phyloP scores from a whole-genome alignment of 768 basidiomycete genomes.

The Boletus sensibilis region DNA sequence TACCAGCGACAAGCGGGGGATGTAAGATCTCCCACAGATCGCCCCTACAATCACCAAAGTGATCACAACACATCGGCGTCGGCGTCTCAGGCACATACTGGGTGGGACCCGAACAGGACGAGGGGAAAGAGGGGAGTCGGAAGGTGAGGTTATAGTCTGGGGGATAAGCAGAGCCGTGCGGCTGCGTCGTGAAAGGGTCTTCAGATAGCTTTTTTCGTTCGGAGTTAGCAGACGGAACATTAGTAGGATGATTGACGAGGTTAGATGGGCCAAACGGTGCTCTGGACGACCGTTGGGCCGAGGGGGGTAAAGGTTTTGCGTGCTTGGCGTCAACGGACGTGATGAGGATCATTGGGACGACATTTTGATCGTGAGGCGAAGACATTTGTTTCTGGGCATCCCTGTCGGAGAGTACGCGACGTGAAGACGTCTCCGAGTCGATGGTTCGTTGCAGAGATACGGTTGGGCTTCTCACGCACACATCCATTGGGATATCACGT shows the following conservation, averaged over 20 bases:
- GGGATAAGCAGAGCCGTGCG: background rate
- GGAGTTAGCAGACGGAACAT: background rate
- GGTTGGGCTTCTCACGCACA: background rate
- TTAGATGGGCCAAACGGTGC: constrained; percentile 16
- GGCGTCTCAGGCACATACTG: constrained; percentile 24
- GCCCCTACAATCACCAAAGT: constrained; percentile 22
- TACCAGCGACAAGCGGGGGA: constrained; percentile 19
- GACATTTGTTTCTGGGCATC: background rate
- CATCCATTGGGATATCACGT: constrained; percentile 8
- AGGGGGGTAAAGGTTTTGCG: constrained; percentile 21
- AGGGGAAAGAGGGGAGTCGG: constrained; percentile 15
- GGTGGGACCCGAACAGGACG: background rate
- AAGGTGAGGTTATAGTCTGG: constrained; percentile 6
- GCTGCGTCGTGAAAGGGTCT: constrained; percentile 19
- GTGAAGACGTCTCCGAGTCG: background rate
- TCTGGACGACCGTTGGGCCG: constrained; percentile 5
- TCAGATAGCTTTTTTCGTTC: background rate
- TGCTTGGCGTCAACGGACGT: constrained; percentile 28
- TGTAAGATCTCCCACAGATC: constrained; percentile 29
- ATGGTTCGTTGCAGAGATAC: background rate
- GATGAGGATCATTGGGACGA: constrained; percentile 23
- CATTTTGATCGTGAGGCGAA: background rate
- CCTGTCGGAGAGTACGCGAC: background rate
- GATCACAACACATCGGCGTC: constrained; percentile 26
- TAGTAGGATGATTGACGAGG: constrained; percentile 6